A percentile compares a stretch with the other conserved stretches of the same genome.
These are phyloP conservation scores for Beauveria bassiana DNA, from an alignment of 2,329 filamentous ascomycete species.

Conservation along the genomic window DNA sequence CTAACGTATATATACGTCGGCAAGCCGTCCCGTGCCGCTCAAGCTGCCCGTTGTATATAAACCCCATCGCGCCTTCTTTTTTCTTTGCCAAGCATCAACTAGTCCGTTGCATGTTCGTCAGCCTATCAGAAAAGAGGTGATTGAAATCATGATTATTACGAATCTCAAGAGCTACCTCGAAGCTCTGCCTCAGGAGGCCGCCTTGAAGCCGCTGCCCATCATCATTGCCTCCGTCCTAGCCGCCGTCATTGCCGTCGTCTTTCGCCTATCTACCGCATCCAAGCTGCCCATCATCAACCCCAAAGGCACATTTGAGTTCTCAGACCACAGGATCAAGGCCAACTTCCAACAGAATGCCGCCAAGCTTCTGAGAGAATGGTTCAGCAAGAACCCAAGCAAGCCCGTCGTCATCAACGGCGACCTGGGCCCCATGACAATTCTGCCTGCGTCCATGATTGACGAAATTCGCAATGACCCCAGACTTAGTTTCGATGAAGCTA, in stretches of 20 bases:
- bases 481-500: slow-evolving; percentile 14
- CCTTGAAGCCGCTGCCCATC: slow-evolving; percentile 2
- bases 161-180: slow-evolving; percentile 2
- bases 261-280: background rate
- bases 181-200: slow-evolving; percentile 2
- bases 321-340: background rate
- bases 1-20: background rate
- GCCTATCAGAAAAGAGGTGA: background rate
- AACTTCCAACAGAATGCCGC: background rate
- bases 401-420: slow-evolving; percentile 12
- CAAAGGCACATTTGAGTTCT: slow-evolving; percentile 7
- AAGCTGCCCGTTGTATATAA: background rate
- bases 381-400: slow-evolving; percentile 8
- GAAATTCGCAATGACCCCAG: slow-evolving; percentile 18
- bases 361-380: slow-evolving; percentile 7
- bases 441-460: slow-evolving; percentile 15
- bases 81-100: background rate
- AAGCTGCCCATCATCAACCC: slow-evolving; percentile 8
- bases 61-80: background rate
- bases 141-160: slow-evolving; percentile 5
- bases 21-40: background rate
- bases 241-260: background rate
- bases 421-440: slow-evolving; percentile 15
- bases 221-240: slow-evolving; percentile 10
- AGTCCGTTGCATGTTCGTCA: background rate